Percentiles rank a stretch among this genome's conserved stretches.
phyloP scores from a whole-genome alignment of 257 asterid genomes.

The Nicotiana tabacum region DNA sequence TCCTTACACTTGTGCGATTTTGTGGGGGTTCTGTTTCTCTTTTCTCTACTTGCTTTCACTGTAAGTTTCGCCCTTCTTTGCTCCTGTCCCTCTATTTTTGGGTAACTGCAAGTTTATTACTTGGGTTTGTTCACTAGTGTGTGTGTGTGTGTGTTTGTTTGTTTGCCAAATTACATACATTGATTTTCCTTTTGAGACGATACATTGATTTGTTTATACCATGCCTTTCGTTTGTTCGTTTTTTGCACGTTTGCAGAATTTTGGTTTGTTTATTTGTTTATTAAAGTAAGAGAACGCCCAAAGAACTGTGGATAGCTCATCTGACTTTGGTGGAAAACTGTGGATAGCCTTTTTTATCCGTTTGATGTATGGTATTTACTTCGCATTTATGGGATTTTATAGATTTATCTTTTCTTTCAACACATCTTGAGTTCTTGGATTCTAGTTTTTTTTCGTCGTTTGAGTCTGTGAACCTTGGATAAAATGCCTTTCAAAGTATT shows the following conservation, averaged over 20 bases:
- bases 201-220: background rate
- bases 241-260: too few relatives aligned
- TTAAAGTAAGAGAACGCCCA: background rate
- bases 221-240: background rate
- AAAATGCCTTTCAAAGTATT: background rate
- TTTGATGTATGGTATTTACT: too few relatives aligned
- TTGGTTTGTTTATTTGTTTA: background rate
- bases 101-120: background rate
- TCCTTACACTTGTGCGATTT: background rate
- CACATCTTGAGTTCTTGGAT: too few relatives aligned
- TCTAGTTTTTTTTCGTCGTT: too few relatives aligned
- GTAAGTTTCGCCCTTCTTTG: background rate
- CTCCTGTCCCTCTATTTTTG: background rate
- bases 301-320: too few relatives aligned
- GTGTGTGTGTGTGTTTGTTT: background rate
- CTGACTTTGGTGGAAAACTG: too few relatives aligned
- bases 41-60: background rate
- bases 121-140: background rate
- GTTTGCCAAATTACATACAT: background rate
- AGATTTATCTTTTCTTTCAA: too few relatives aligned
- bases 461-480: too few relatives aligned
- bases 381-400: too few relatives aligned
- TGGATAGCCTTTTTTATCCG: too few relatives aligned
- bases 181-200: background rate
- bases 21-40: background rate